A percentile compares a stretch with the other conserved stretches of the same genome.
Evolutionary conservation across 2,329 filamentous ascomycete genomes (phyloP).

Genomic region (Fusarium siculi): DNA sequence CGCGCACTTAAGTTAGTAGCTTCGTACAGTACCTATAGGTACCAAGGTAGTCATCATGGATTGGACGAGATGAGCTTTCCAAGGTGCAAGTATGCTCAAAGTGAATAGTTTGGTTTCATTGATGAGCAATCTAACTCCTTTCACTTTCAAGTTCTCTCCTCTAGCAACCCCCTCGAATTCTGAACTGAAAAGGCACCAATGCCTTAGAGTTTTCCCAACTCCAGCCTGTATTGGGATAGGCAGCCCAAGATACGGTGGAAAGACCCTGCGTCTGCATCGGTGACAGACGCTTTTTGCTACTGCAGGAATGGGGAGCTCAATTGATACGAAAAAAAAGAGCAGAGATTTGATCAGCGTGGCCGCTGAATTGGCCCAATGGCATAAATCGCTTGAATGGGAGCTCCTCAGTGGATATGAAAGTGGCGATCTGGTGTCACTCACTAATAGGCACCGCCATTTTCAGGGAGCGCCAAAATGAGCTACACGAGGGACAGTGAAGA

Average conservation of each 20-base stretch:
- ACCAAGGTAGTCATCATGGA: not conserved
- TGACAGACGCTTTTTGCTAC: not conserved
- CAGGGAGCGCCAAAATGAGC: not conserved
- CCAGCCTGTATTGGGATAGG: not conserved
- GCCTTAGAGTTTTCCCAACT: not conserved
- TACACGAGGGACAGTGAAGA: not conserved
- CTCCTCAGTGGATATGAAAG: not conserved
- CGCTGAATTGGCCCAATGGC: slow-evolving; percentile 3
- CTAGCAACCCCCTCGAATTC: not conserved
- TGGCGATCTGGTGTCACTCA: not conserved
- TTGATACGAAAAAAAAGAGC: not conserved
- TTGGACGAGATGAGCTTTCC: not conserved
- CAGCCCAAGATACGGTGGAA: not conserved
- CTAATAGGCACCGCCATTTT: not conserved
- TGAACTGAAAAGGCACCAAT: not conserved
- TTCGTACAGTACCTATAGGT: not conserved
- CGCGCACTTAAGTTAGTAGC: not conserved
- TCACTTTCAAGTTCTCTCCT: not conserved
- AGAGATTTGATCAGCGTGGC: slow-evolving; percentile 15
- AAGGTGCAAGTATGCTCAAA: not conserved
- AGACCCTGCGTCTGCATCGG: slow-evolving; percentile 22
- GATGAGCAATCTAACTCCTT: not conserved
- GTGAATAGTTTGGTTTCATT: not conserved
- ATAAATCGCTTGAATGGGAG: not conserved
- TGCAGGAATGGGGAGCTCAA: not conserved